Conservation (phyloP, 345 rosid genomes). For the Triadica sebifera region DNA sequence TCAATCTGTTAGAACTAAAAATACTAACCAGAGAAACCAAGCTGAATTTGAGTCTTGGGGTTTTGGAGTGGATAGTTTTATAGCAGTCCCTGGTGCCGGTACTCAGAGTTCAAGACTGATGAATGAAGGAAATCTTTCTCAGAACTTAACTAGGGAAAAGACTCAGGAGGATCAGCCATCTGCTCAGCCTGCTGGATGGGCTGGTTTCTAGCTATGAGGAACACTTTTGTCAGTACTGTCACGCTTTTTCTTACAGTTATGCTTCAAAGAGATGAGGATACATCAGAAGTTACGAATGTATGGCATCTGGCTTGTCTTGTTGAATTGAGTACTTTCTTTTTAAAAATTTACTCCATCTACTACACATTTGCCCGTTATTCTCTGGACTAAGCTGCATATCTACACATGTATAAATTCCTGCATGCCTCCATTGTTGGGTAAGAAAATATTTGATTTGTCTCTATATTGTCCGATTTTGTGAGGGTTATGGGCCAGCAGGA, state of each 20-base stretch:
- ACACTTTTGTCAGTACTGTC: neutral
- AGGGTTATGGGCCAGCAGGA: neutral
- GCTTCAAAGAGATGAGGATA: neutral
- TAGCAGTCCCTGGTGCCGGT: conserved; percentile 46
- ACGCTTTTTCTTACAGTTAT: neutral
- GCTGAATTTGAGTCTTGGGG: conserved; percentile 68
- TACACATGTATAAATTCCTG: conserved; percentile 4
- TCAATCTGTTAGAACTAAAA: conserved; percentile 56
- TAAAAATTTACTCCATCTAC: conserved; percentile 7
- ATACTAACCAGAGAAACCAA: conserved; percentile 44
- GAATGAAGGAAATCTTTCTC: conserved; percentile 52
- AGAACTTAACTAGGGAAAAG: conserved; percentile 42
- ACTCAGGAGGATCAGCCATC: conserved; percentile 46
- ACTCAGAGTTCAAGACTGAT: conserved; percentile 33
- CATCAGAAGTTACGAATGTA: conserved; percentile 1
- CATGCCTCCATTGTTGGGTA: neutral
- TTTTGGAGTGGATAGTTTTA: conserved; percentile 72
- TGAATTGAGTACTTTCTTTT: conserved; percentile 11
- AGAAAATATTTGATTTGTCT: neutral
- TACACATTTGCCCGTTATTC: conserved; percentile 4
- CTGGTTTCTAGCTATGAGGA: conserved; percentile 64
- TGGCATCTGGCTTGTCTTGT: conserved; percentile 11
- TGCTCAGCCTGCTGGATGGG: conserved; percentile 94
- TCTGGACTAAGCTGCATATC: neutral
- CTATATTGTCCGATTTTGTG: neutral